Evolutionary conservation across 805 yeast species (phyloP).

Genomic region (Metahyphopichia silvanorum): DNA sequence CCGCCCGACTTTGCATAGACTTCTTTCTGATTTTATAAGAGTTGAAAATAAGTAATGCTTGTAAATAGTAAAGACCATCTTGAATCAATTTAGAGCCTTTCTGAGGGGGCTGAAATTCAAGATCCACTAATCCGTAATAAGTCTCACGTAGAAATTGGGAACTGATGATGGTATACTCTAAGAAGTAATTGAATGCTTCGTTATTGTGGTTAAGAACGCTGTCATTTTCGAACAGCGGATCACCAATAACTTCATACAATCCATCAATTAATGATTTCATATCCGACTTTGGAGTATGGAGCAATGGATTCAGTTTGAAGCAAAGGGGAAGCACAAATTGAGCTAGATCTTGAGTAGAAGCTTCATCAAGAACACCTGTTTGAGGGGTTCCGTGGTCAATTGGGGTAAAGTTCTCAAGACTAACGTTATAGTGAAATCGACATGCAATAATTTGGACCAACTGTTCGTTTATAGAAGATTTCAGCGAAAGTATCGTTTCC

Average conservation of each 20-base stretch:
- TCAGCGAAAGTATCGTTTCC: conserved; percentile 42
- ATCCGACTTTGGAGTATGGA: conserved; percentile 62
- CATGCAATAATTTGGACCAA: conserved; percentile 78
- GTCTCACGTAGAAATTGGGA: conserved; percentile 45
- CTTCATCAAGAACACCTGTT: conserved; percentile 22
- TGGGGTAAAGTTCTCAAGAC: conserved; percentile 59
- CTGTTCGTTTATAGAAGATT: conserved; percentile 55
- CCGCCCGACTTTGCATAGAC: conserved; percentile 74
- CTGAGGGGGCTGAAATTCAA: conserved; percentile 27
- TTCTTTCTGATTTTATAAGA: conserved; percentile 69
- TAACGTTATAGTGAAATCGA: conserved; percentile 64
- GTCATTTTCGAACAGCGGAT: conserved; percentile 47
- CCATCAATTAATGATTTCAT: conserved; percentile 69
- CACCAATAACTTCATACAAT: conserved; percentile 68
- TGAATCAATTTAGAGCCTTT: conserved; percentile 25
- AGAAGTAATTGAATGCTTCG: conserved; percentile 41
- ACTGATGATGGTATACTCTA: conserved; percentile 44
- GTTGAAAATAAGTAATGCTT: conserved; percentile 67
- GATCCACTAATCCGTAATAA: conserved; percentile 45
- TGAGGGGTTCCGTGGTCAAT: conserved; percentile 56
- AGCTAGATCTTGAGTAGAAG: conserved; percentile 34
- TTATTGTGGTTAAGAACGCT: conserved; percentile 45
- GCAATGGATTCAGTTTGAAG: conserved; percentile 55
- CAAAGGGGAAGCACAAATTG: conserved; percentile 54
- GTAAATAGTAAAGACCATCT: conserved; percentile 64